Evolutionary conservation across 2,329 filamentous ascomycete genomes (phyloP).

Genomic region (Furcasterigmium sp.): DNA sequence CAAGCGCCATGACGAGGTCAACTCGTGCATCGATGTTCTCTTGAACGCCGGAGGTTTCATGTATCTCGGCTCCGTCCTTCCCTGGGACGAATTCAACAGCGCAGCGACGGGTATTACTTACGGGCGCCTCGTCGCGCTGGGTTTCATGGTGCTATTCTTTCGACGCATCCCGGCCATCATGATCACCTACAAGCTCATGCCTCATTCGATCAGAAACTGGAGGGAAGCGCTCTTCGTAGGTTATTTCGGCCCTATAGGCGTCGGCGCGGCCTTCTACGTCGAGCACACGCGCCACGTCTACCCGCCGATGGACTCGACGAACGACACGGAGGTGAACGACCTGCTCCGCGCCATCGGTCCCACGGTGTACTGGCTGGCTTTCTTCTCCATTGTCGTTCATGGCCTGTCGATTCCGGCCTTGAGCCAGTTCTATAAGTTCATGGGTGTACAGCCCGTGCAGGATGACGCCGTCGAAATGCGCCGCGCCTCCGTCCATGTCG

Average conservation of each 20-base stretch:
- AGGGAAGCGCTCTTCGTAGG: slow-evolving; percentile 58
- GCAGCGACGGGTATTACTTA: slow-evolving; percentile 47
- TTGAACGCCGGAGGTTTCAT: slow-evolving; percentile 58
- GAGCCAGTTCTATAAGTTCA: slow-evolving; percentile 29
- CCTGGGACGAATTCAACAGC: slow-evolving; percentile 50
- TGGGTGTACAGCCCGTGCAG: slow-evolving; percentile 32
- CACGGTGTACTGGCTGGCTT: slow-evolving; percentile 34
- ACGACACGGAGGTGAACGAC: slow-evolving; percentile 23
- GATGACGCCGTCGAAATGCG: slow-evolving; percentile 34
- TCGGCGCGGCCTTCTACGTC: slow-evolving; percentile 71
- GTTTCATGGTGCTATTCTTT: slow-evolving; percentile 47
- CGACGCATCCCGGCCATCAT: slow-evolving; percentile 53
- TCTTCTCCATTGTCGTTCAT: slow-evolving; percentile 38
- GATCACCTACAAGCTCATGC: slow-evolving; percentile 49
- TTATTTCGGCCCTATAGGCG: slow-evolving; percentile 72
- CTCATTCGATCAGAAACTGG: slow-evolving; percentile 42
- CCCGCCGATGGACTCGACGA: slow-evolving; percentile 20
- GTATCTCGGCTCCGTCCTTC: slow-evolving; percentile 51
- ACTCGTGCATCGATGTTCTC: slow-evolving; percentile 50
- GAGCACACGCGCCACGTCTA: slow-evolving; percentile 38
- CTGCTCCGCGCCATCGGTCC: slow-evolving; percentile 30
- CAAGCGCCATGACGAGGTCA: slow-evolving; percentile 54
- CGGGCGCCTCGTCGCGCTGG: slow-evolving; percentile 42
- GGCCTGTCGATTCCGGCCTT: slow-evolving; percentile 41
- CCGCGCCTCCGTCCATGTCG: slow-evolving; percentile 27